A percentile compares a stretch with the other conserved stretches of the same genome.
These are phyloP conservation scores for Arabidopsis suecica DNA, from an alignment of 345 rosid species.

Conservation along the genomic window DNA sequence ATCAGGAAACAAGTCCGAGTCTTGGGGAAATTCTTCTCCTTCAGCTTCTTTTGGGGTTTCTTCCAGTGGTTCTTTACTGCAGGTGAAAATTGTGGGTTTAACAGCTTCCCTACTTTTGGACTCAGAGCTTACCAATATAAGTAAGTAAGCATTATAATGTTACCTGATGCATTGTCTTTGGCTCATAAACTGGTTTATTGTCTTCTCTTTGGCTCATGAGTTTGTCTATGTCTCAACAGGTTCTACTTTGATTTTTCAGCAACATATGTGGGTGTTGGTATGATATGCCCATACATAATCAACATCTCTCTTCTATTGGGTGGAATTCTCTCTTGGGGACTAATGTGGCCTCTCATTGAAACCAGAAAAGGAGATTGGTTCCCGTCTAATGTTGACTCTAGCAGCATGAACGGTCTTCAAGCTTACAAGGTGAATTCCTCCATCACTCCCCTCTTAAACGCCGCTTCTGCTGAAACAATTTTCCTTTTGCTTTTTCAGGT, in stretches of 20 bases:
- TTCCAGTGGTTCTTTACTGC: conserved; percentile 78
- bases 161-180: conserved; percentile 6
- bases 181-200: conserved; percentile 1
- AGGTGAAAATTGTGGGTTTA: conserved; percentile 77
- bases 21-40: conserved; percentile 65
- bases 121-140: conserved; percentile 60
- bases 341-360: conserved; percentile 84
- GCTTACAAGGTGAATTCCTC: conserved; percentile 65
- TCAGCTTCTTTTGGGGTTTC: conserved; percentile 79
- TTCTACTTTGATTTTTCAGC: conserved; percentile 91
- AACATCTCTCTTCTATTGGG: conserved; percentile 81
- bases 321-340: conserved; percentile 81
- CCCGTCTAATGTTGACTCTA: conserved; percentile 45
- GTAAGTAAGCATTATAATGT: conserved; percentile 51
- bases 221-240: conserved; percentile 44
- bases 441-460: not conserved
- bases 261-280: conserved; percentile 90
- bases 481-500: conserved; percentile 44
- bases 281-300: conserved; percentile 91
- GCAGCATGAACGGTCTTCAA: conserved; percentile 80
- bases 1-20: conserved; percentile 65
- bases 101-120: conserved; percentile 79
- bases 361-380: conserved; percentile 79
- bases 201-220: conserved; percentile 15
- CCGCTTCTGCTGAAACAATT: not conserved